phyloP scores from a whole-genome alignment of 805 yeast genomes.

The Torulaspora maleeae region DNA sequence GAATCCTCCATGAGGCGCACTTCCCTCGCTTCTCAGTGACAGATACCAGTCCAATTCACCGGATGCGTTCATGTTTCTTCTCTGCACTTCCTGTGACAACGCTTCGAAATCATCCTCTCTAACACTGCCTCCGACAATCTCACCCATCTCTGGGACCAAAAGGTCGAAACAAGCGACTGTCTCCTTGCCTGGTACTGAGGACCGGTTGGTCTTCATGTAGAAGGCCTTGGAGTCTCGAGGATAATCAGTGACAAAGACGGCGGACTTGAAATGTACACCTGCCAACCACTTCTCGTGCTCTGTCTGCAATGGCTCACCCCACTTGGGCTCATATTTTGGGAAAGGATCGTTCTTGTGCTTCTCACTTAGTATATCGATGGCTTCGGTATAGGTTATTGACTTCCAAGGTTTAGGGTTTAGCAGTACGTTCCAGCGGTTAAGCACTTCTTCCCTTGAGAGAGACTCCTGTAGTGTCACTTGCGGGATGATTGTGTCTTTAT shows the following conservation, averaged over 20 bases:
- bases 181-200: conserved; percentile 32
- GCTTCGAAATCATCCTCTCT: conserved; percentile 64
- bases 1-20: conserved; percentile 94
- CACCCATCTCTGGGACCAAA: conserved; percentile 87
- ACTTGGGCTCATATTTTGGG: conserved; percentile 44
- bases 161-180: conserved; percentile 92
- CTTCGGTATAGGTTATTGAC: conserved; percentile 68
- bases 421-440: conserved; percentile 58
- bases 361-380: conserved; percentile 50
- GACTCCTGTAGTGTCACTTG: conserved; percentile 13
- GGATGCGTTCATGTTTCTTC: conserved; percentile 50
- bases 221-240: conserved; percentile 80
- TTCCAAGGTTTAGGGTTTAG: conserved; percentile 51
- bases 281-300: conserved; percentile 94
- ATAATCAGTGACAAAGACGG: conserved; percentile 87
- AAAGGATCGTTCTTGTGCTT: conserved; percentile 33
- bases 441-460: conserved; percentile 31
- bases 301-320: conserved; percentile 73
- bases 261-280: conserved; percentile 57
- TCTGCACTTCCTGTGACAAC: conserved; percentile 47
- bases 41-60: conserved; percentile 75
- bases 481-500: conserved; percentile 24
- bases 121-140: conserved; percentile 87
- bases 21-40: conserved; percentile 66
- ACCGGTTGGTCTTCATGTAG: conserved; percentile 66